Conservation (phyloP, 768 basidiomycete species). For the Tulasnella sp. region DNA sequence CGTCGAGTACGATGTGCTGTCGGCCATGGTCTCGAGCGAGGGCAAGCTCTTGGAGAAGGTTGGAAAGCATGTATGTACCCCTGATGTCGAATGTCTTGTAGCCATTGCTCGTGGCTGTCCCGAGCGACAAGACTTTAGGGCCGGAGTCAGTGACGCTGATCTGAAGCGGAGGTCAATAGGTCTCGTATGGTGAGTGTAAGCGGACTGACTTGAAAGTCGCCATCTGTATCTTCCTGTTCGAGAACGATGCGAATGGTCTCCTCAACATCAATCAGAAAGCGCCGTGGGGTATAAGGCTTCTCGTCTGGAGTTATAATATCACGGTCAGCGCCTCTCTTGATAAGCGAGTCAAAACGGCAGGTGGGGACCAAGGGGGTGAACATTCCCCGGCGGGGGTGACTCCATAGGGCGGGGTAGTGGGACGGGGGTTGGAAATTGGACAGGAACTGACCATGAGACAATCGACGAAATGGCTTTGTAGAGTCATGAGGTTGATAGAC, state of each 20-base stretch:
- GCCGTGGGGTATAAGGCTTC: slow-evolving; percentile 66
- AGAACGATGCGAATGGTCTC: slow-evolving; percentile 94
- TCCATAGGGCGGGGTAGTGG: not conserved
- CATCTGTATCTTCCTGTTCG: slow-evolving; percentile 96
- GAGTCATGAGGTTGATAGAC: not conserved
- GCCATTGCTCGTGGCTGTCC: slow-evolving; percentile 94
- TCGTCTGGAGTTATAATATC: slow-evolving; percentile 49
- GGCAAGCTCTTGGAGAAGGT: slow-evolving; percentile 95
- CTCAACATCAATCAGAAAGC: slow-evolving; percentile 94
- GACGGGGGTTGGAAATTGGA: not conserved
- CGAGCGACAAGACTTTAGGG: slow-evolving; percentile 89
- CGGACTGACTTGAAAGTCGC: slow-evolving; percentile 61
- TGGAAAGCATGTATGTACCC: slow-evolving; percentile 99
- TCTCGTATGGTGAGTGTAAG: not conserved
- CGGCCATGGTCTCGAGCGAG: slow-evolving; percentile 89
- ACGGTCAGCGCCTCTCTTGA: no score
- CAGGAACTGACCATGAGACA: slow-evolving; percentile 54
- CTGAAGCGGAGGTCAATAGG: slow-evolving; percentile 21
- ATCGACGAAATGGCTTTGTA: slow-evolving; percentile 34
- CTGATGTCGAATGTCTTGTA: slow-evolving; percentile 97
- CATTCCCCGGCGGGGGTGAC: not conserved
- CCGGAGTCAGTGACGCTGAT: slow-evolving; percentile 95
- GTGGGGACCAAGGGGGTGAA: not conserved
- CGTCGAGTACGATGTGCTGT: slow-evolving; percentile 96
- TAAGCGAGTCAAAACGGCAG: no score